Conservation (phyloP, 176 grass and related monocot species). For the Pontederia paniculata region DNA sequence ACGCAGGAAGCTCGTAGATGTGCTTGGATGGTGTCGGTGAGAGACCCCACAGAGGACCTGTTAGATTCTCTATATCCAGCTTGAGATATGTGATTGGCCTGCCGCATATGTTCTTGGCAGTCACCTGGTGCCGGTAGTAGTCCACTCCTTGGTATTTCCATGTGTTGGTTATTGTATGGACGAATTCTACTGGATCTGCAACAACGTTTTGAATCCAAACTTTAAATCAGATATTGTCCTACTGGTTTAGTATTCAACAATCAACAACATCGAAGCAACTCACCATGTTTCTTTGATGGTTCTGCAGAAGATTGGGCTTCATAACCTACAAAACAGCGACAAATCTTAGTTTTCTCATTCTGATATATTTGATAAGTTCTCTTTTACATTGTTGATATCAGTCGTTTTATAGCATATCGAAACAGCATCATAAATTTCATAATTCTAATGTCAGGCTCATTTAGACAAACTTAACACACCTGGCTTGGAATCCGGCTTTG, state of each 20-base stretch:
- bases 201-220: conserved; percentile 7
- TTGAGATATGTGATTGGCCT: conserved; percentile 58
- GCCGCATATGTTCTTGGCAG: conserved; percentile 36
- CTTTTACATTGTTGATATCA: too few species aligned
- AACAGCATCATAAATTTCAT: too few species aligned
- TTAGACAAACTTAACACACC: too few species aligned
- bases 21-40: conserved; percentile 23
- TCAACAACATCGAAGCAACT: not conserved
- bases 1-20: conserved; percentile 46
- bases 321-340: not conserved
- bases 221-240: not conserved
- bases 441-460: too few species aligned
- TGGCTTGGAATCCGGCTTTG: too few species aligned
- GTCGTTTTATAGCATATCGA: too few species aligned
- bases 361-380: too few species aligned
- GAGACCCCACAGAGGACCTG: conserved; percentile 48
- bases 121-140: conserved; percentile 57
- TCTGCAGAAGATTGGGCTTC: not conserved
- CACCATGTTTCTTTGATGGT: not conserved
- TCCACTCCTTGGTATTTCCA: conserved; percentile 42
- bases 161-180: conserved; percentile 54
- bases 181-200: conserved; percentile 38
- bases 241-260: not conserved
- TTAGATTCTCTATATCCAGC: conserved; percentile 34
- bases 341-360: not conserved